Conservation (phyloP, 345 rosid species). For the Capsella bursapastoris region DNA sequence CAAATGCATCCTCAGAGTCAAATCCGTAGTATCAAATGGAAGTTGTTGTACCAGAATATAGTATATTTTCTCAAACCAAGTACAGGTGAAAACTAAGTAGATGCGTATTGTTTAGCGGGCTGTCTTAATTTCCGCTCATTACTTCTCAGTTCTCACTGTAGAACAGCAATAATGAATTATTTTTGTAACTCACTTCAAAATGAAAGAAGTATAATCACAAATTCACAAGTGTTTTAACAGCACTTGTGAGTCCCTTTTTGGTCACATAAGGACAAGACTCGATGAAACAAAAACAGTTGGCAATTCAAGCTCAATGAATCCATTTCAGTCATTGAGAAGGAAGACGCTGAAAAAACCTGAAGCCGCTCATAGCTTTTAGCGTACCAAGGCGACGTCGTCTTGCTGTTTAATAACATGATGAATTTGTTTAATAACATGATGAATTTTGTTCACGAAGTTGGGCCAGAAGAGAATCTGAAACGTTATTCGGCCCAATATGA, state of each 20-base stretch:
- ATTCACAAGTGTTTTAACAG: no score
- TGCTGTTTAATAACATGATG: neutral
- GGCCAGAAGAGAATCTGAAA: neutral
- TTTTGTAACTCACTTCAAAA: no score
- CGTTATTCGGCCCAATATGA: neutral
- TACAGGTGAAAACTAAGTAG: slow-evolving; percentile 52
- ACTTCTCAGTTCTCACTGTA: slow-evolving; percentile 44
- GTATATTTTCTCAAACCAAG: slow-evolving; percentile 54
- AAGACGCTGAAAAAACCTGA: no score
- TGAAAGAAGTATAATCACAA: no score
- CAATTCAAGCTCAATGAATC: neutral
- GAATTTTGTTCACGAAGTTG: neutral
- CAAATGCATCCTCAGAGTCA: slow-evolving; percentile 47
- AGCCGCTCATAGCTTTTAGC: no score
- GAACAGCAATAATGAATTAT: neutral
- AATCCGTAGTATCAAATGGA: neutral
- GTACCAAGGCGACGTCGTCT: neutral
- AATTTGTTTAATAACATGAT: neutral
- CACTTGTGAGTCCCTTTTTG: no score
- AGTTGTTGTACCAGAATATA: slow-evolving; percentile 42
- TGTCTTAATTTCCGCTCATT: slow-evolving; percentile 67
- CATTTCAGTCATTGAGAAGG: no score
- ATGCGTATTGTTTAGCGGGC: slow-evolving; percentile 61
- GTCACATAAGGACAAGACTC: no score
- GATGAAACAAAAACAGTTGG: neutral